Evolutionary conservation across 176 grass and related monocot species (phyloP).

Genomic region (Musa acuminata): DNA sequence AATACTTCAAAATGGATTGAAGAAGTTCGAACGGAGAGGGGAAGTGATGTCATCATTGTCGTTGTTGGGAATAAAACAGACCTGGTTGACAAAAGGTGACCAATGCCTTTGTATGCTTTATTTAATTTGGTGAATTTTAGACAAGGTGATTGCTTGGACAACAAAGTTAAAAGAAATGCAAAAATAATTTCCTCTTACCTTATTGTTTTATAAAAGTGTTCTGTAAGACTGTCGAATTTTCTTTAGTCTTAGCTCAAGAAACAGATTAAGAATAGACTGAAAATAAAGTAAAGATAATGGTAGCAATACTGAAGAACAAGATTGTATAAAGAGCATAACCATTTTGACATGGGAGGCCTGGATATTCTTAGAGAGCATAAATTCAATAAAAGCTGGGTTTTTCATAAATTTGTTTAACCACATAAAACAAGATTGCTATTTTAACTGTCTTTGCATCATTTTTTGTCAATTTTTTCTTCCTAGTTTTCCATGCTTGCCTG

Average conservation of each 20-base stretch:
- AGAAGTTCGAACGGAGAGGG: constrained; percentile 33
- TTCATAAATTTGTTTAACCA: too few relatives aligned
- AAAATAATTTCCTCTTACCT: not conserved
- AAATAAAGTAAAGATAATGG: too few relatives aligned
- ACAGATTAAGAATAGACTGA: too few relatives aligned
- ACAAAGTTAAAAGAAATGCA: not conserved
- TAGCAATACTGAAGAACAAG: too few relatives aligned
- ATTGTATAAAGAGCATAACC: too few relatives aligned
- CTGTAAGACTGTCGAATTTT: not conserved
- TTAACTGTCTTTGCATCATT: too few relatives aligned
- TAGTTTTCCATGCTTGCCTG: too few relatives aligned
- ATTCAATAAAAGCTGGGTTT: too few relatives aligned
- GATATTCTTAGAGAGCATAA: too few relatives aligned
- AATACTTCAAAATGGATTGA: constrained; percentile 37
- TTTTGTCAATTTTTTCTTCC: too few relatives aligned
- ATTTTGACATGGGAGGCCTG: too few relatives aligned
- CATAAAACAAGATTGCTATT: too few relatives aligned
- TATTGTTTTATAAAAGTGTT: not conserved
- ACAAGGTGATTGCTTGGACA: not conserved
- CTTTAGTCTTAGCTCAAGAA: not conserved
- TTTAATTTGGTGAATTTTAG: not conserved
- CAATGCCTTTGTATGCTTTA: not conserved
- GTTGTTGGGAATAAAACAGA: constrained; percentile 47
- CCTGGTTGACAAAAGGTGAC: constrained; percentile 40
- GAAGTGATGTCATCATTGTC: constrained; percentile 44